These are phyloP conservation scores for Vitis hybrid DNA, from an alignment of 177 flowering plant species.

Conservation along the genomic window DNA sequence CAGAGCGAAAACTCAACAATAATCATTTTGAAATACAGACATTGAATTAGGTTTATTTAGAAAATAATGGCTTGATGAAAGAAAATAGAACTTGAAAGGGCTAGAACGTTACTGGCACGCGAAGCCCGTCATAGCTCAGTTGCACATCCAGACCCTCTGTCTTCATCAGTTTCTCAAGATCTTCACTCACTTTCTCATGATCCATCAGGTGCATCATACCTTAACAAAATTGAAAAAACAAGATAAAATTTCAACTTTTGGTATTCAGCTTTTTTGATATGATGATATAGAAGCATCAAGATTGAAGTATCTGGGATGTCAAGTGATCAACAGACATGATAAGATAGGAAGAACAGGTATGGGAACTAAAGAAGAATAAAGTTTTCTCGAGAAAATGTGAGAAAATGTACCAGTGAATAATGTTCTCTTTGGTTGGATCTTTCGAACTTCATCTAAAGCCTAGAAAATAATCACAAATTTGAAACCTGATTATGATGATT, in stretches of 20 bases:
- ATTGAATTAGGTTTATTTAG: no score
- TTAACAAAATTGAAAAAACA: slow-evolving; percentile 21
- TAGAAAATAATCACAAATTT: slow-evolving; percentile 22
- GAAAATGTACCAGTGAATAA: slow-evolving; percentile 76
- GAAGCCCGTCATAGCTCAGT: slow-evolving; percentile 85
- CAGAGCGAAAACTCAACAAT: no score
- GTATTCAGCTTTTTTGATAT: not conserved
- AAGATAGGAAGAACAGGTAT: not conserved
- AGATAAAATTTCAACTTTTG: no score
- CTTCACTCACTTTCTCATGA: slow-evolving; percentile 73
- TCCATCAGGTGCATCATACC: slow-evolving; percentile 99
- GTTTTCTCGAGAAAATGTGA: not conserved
- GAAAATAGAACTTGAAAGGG: not conserved
- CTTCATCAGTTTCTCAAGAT: slow-evolving; percentile 58
- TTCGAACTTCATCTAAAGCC: slow-evolving; percentile 93
- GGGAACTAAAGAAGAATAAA: not conserved
- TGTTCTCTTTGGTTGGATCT: slow-evolving; percentile 79
- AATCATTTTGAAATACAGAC: no score
- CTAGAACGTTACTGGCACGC: slow-evolving; percentile 67
- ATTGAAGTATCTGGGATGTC: no score
- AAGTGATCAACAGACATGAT: not conserved
- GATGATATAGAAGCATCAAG: not conserved
- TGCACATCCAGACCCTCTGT: slow-evolving; percentile 84
- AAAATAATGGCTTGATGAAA: not conserved
- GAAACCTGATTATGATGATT: no score